Evolutionary conservation across 2,329 filamentous ascomycete species (phyloP).

Genomic region (Lasiodiplodia gonubiensis): DNA sequence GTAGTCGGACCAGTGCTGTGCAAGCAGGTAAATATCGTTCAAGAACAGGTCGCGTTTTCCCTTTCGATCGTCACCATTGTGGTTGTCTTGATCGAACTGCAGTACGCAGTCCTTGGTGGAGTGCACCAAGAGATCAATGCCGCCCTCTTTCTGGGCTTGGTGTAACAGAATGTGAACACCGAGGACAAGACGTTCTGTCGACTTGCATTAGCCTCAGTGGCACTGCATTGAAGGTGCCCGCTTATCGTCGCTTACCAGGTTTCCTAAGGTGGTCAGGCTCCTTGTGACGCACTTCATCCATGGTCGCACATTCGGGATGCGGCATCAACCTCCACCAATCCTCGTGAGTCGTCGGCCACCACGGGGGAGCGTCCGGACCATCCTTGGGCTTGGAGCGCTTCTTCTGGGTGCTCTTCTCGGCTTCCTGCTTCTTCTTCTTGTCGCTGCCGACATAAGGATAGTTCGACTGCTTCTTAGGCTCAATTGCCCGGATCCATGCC

Average conservation of each 20-base stretch:
- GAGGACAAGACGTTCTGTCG: conserved; percentile 27
- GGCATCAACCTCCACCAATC: conserved; percentile 26
- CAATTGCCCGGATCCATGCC: conserved; percentile 75
- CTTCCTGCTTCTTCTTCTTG: conserved; percentile 53
- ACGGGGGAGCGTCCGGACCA: conserved; percentile 40
- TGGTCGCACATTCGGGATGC: conserved; percentile 9
- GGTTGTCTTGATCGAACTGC: conserved; percentile 27
- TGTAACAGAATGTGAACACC: conserved; percentile 28
- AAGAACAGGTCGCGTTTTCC: conserved; percentile 24
- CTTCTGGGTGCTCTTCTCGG: conserved; percentile 5
- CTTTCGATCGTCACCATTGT: conserved; percentile 20
- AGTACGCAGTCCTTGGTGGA: conserved; percentile 29
- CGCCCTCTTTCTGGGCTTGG: conserved; percentile 16
- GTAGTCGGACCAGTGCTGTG: conserved; percentile 25
- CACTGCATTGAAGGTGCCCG: background rate
- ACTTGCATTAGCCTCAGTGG: background rate
- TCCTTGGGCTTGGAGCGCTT: conserved; percentile 49
- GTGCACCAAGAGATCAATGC: conserved; percentile 24
- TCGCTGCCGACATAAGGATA: conserved; percentile 73
- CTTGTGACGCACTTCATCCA: conserved; percentile 63
- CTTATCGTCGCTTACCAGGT: conserved; percentile 55
- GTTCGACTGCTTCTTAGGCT: conserved; percentile 77
- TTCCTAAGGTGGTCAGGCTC: conserved; percentile 77
- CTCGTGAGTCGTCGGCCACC: conserved; percentile 40
- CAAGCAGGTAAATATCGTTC: conserved; percentile 24